Base-by-base conservation (phyloP, 2,329 filamentous ascomycete species). In the Cladophialophora bantiana region DNA sequence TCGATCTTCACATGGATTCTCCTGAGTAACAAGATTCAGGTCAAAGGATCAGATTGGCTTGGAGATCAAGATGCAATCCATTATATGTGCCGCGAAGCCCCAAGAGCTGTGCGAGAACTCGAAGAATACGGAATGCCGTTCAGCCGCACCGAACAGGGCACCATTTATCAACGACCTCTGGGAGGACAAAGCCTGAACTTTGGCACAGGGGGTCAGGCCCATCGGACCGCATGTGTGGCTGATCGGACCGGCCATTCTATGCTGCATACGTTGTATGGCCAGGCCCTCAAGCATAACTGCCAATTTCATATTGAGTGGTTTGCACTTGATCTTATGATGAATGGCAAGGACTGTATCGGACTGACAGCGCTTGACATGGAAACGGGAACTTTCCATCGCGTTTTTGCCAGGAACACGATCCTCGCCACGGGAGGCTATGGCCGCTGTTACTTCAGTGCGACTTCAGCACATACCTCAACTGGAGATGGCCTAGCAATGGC, bases 301-400 rank as follows among this genome's bases (percentile, higher is more conserved):
- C 97, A 97, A 85, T 99, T 97, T 87, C 98, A 98, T 83, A 97
- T 99, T 80, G 95, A 98, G 83, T 98, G 94, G 86, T 99, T 98
- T 80, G 95, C 94, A 75, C 87, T 96, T 73, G 95, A 98, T 79
- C 84, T 98, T 81, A 91, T 99, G 76, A 98, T 98, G 95, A 90
- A 97, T 83, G 92, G 96, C 76, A 94, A 94, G 68, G 91, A 94
- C 81, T 98, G 94, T 86, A 94, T 94, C 74, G 95, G 95, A 88
- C 92, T 98, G 73, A 86, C 98, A 86, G 72, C 92, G 67, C 94
- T 95, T 82, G 96, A 95, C 85, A 92, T 95, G 83, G 93, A 96
- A 82, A 93, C 96, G 75, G 93, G 93, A 65, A 96, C 92, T 13
- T 88, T 96, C 66, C 93, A 96, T 84, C 88, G 93, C 75, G 94